Percentiles rank a stretch among this genome's conserved stretches.
phyloP scores from a whole-genome alignment of 2,329 filamentous ascomycete species.

The Westerdykella aurantiaca region DNA sequence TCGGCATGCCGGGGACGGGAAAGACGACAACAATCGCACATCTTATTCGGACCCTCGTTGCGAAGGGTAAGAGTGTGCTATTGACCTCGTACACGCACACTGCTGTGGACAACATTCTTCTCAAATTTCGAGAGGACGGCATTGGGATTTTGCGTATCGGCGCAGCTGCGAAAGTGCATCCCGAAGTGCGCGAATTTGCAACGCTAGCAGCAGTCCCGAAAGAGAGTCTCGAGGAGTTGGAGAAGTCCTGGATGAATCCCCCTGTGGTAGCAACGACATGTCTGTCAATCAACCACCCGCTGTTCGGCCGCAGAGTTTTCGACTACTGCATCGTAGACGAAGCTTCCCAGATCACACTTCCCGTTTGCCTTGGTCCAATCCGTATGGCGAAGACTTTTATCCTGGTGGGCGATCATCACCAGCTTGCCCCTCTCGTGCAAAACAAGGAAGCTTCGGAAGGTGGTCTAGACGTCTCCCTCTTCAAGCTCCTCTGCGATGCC shows the following conservation, averaged over 20 bases:
- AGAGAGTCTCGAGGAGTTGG: constrained; percentile 74
- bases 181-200: constrained; percentile 79
- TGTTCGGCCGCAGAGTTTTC: constrained; percentile 85
- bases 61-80: constrained; percentile 85
- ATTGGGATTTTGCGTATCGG: constrained; percentile 82
- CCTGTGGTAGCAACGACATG: constrained; percentile 94
- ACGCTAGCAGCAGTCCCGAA: constrained; percentile 69
- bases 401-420: constrained; percentile 92
- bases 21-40: constrained; percentile 98
- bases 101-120: constrained; percentile 92
- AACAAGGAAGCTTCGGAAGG: constrained; percentile 82
- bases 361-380: constrained; percentile 89
- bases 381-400: constrained; percentile 90
- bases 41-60: constrained; percentile 84
- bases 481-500: constrained; percentile 84
- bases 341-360: constrained; percentile 93
- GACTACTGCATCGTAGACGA: constrained; percentile 99
- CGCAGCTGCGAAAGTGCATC: constrained; percentile 76
- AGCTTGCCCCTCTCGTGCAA: constrained; percentile 87
- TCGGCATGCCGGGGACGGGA: constrained; percentile 96
- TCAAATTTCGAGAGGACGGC: constrained; percentile 77
- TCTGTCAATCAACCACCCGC: constrained; percentile 78
- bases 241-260: constrained; percentile 74
- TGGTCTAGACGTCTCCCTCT: constrained; percentile 86
- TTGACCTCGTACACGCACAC: constrained; percentile 96